These are phyloP conservation scores for Pachysandra terminalis DNA, from an alignment of 164 flowering plant genomes.

Conservation along the genomic window DNA sequence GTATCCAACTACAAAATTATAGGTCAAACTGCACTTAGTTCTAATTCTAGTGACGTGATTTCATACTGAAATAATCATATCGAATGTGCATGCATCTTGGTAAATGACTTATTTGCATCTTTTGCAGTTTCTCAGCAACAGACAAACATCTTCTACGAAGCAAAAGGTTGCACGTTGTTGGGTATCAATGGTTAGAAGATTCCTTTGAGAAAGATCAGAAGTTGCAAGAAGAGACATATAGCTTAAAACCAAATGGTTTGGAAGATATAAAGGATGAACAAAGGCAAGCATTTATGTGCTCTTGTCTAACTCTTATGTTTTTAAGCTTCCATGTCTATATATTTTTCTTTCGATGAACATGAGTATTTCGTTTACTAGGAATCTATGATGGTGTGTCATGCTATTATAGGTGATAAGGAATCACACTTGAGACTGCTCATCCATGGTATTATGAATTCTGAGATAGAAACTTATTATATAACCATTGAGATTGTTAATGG, in stretches of 20 bases:
- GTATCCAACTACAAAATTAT: too few species aligned
- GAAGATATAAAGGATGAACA: slow-evolving; percentile 27
- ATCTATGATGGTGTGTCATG: too few species aligned
- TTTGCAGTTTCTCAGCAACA: slow-evolving; percentile 46
- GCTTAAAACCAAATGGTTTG: slow-evolving; percentile 38
- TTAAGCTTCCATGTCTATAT: too few species aligned
- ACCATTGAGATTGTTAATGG: too few species aligned
- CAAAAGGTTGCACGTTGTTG: slow-evolving; percentile 56
- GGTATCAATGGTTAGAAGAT: slow-evolving; percentile 80
- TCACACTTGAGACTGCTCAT: too few species aligned
- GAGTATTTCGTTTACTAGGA: too few species aligned
- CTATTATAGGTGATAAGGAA: background rate
- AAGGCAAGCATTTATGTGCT: slow-evolving; percentile 28
- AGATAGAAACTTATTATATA: too few species aligned
- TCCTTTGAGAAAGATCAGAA: slow-evolving; percentile 43
- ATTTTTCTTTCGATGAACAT: too few species aligned
- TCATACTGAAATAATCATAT: background rate
- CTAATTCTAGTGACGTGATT: too few species aligned
- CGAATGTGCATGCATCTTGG: background rate
- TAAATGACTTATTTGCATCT: background rate
- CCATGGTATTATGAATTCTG: too few species aligned
- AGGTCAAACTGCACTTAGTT: too few species aligned
- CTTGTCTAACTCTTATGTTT: background rate
- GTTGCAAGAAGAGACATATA: slow-evolving; percentile 56
- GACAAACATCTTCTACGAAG: slow-evolving; percentile 37